Base-by-base conservation (phyloP, 1,284 basidiomycete genomes). In the Pseudozyma pruni region DNA sequence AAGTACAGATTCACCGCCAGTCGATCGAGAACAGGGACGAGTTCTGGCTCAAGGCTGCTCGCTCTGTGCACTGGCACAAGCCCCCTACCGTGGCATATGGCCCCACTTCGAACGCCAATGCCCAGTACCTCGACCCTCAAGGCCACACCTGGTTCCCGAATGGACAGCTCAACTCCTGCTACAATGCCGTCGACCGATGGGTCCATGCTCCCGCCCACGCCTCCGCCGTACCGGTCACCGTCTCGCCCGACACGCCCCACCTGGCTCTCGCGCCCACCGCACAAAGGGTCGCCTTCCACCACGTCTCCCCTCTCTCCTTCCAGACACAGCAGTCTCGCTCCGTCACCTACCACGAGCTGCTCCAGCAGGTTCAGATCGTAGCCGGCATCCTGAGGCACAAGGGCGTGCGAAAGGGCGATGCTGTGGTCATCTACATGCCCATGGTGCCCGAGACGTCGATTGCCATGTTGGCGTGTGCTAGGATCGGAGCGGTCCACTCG, bases 401-500 rank as follows among this genome's bases (percentile, higher is more conserved):
- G 37, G 69, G 75, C 1, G 73, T 81, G 17, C 20, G 43, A 9
- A 81, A 78, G 49, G 80, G 80, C 8, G 80, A 81, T 59, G 46
- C 62, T 1, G 76, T 79, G 42, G 67, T 78, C 34, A 75, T 81
- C 44, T 81, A 81, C 62, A 73, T 81, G 68, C 78, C 81, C 31
- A 82, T 81, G 79, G 69, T 80, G 7, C 63, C 71, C 37, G 78
- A 81, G 38, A 74, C 80, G 7, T 72, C 74, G 10, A 56, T 81
- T 31, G 77, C 79, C 3, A 78, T 81, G 74, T 49, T 81, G 7
- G 79, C 79, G 0, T 78, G 76, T 47, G 75, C 76, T 0, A 43
- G 80, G 20, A 70, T 81, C n/a, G 80, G 79, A 6, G 79, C 78
- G 10, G 73, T 81, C 13, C 77, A 81, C 35, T 79, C 77, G 33